Percentiles rank a stretch among this genome's conserved stretches.
These are phyloP conservation scores for Blastobotrys americana DNA, from an alignment of 805 yeast genomes.

Conservation along the genomic window DNA sequence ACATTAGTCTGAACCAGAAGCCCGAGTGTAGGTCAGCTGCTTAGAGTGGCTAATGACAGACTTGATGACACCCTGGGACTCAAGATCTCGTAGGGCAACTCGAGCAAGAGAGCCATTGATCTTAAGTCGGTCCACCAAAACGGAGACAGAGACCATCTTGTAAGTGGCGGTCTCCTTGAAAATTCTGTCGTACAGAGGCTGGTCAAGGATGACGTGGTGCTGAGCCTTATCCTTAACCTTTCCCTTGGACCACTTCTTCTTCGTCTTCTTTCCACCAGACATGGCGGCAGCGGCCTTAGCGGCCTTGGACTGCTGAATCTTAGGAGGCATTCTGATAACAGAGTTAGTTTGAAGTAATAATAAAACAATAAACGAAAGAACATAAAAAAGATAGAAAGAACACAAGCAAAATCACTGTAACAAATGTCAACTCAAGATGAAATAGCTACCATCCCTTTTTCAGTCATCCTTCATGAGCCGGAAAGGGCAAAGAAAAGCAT, in stretches of 20 bases:
- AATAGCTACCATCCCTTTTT: too few relatives aligned
- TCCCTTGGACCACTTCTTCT: slow-evolving; percentile 99
- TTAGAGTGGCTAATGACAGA: slow-evolving; percentile 92
- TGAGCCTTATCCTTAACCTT: slow-evolving; percentile 99
- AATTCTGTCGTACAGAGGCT: slow-evolving; percentile 98
- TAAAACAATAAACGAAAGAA: too few relatives aligned
- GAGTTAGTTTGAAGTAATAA: too few relatives aligned
- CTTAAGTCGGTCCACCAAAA: slow-evolving; percentile 98
- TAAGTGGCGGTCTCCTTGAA: slow-evolving; percentile 98
- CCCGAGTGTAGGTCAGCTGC: slow-evolving; percentile 79
- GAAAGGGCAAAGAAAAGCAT: too few relatives aligned
- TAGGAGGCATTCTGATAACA: slow-evolving; percentile 96
- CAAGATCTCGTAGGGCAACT: slow-evolving; percentile 94
- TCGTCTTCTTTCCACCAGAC: slow-evolving; percentile 99
- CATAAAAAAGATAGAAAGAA: too few relatives aligned
- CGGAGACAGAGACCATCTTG: slow-evolving; percentile 97
- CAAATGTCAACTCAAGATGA: too few relatives aligned
- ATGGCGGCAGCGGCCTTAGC: slow-evolving; percentile 99
- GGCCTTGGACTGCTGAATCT: slow-evolving; percentile 98
- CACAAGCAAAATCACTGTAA: too few relatives aligned
- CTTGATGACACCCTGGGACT: slow-evolving; percentile 88
- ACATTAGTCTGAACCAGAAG: slow-evolving; percentile 16
- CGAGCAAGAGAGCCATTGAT: slow-evolving; percentile 99
- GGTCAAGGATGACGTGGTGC: slow-evolving; percentile 95
- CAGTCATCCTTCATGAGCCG: too few relatives aligned